Conservation (phyloP, 1,139 yeast species). For the Scheffersomyces cryptocercus region DNA sequence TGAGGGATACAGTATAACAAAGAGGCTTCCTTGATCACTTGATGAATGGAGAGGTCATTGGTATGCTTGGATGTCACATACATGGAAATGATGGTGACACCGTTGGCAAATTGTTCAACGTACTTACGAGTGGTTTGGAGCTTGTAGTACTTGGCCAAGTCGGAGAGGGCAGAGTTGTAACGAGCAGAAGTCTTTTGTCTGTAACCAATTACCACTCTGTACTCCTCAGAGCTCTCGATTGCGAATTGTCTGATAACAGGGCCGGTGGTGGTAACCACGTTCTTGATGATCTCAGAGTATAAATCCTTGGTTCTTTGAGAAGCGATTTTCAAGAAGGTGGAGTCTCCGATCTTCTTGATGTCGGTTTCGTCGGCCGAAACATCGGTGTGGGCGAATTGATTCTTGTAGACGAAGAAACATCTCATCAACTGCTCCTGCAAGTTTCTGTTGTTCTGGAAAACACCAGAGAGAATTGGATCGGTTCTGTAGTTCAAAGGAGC, state of each 20-base stretch:
- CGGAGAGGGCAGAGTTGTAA: slow-evolving; percentile 84
- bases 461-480: slow-evolving; percentile 48
- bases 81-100: slow-evolving; percentile 82
- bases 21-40: slow-evolving; percentile 93
- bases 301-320: slow-evolving; percentile 76
- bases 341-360: slow-evolving; percentile 72
- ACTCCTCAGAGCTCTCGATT: slow-evolving; percentile 73
- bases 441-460: slow-evolving; percentile 32
- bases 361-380: slow-evolving; percentile 44
- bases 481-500: slow-evolving; percentile 59
- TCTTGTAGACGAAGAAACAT: slow-evolving; percentile 86
- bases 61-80: slow-evolving; percentile 65
- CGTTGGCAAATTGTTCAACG: slow-evolving; percentile 92
- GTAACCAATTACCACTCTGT: slow-evolving; percentile 86
- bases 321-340: slow-evolving; percentile 76
- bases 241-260: slow-evolving; percentile 91
- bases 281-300: slow-evolving; percentile 70
- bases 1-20: slow-evolving; percentile 89
- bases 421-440: slow-evolving; percentile 57
- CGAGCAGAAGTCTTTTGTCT: slow-evolving; percentile 83
- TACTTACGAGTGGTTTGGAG: slow-evolving; percentile 85
- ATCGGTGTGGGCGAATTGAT: slow-evolving; percentile 49
- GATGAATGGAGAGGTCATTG: slow-evolving; percentile 76
- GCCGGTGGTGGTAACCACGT: slow-evolving; percentile 78
- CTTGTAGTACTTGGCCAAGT: slow-evolving; percentile 87